phyloP scores from a whole-genome alignment of 768 basidiomycete species.

The Tephrocybe rancida region DNA sequence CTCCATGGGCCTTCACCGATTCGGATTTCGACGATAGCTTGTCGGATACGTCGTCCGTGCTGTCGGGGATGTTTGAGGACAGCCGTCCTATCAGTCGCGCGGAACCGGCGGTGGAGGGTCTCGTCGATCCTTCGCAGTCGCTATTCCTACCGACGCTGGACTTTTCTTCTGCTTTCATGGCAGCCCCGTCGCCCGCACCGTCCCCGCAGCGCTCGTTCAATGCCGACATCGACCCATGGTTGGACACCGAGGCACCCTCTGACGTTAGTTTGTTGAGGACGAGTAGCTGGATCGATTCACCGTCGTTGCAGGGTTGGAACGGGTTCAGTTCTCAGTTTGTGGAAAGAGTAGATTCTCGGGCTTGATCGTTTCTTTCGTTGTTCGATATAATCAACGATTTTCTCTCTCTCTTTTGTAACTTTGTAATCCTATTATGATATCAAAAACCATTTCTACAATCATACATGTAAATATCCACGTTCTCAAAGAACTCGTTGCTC shows the following conservation, averaged over 20 bases:
- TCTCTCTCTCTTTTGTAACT: not conserved
- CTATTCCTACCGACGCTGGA: slow-evolving; percentile 81
- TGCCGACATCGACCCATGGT: slow-evolving; percentile 34
- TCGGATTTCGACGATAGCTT: slow-evolving; percentile 30
- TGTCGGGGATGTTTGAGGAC: slow-evolving; percentile 23
- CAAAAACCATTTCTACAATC: too few relatives aligned
- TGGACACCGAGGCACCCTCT: slow-evolving; percentile 21
- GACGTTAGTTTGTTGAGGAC: slow-evolving; percentile 17
- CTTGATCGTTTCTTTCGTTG: not conserved
- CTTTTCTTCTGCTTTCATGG: slow-evolving; percentile 56
- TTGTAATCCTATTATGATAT: too few relatives aligned
- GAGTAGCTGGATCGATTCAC: slow-evolving; percentile 27
- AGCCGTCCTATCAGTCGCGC: slow-evolving; percentile 11
- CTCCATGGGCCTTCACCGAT: slow-evolving; percentile 16
- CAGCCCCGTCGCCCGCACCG: slow-evolving; percentile 7
- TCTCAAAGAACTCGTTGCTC: too few relatives aligned
- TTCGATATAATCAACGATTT: not conserved
- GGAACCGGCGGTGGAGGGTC: slow-evolving; percentile 16
- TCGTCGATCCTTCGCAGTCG: slow-evolving; percentile 62
- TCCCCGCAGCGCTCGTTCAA: slow-evolving; percentile 17
- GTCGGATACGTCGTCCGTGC: slow-evolving; percentile 32
- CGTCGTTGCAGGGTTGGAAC: slow-evolving; percentile 36
- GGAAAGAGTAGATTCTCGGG: slow-evolving; percentile 7
- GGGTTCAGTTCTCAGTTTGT: slow-evolving; percentile 44
- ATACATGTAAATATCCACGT: too few relatives aligned